These are phyloP conservation scores for Aspergillus sparsus DNA, from an alignment of 495 filamentous ascomycete genomes.

Conservation along the genomic window DNA sequence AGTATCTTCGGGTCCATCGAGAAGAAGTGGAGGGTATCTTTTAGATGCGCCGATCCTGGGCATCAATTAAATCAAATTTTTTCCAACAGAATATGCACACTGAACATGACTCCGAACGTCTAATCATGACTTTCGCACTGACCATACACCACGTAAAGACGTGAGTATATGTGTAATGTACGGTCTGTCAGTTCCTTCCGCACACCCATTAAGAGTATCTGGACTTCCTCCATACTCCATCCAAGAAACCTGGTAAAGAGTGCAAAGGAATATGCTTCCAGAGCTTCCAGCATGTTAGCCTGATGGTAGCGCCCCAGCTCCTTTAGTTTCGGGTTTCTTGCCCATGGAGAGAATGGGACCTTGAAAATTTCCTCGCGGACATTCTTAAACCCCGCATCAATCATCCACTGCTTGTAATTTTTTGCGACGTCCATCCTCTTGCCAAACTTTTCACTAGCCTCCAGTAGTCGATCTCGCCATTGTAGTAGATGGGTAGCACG, in stretches of 20 bases:
- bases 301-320: slow-evolving; percentile 46
- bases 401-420: slow-evolving; percentile 32
- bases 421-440: slow-evolving; percentile 31
- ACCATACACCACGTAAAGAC: slow-evolving; percentile 20
- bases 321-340: slow-evolving; percentile 44
- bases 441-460: slow-evolving; percentile 27
- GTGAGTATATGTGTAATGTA: slow-evolving; percentile 17
- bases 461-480: slow-evolving; percentile 27
- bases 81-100: not conserved
- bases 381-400: slow-evolving; percentile 39
- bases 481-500: slow-evolving; percentile 31
- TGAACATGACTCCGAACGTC: not conserved
- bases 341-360: slow-evolving; percentile 21
- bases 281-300: slow-evolving; percentile 44
- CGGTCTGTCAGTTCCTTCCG: slow-evolving; percentile 50
- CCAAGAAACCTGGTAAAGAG: slow-evolving; percentile 56
- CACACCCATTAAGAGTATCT: slow-evolving; percentile 55
- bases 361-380: slow-evolving; percentile 33
- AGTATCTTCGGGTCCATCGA: no score
- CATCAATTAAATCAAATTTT: no score
- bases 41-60: no score
- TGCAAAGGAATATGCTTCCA: slow-evolving; percentile 44
- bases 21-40: no score
- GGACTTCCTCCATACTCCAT: slow-evolving; percentile 57
- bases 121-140: slow-evolving; percentile 2